Conservation (phyloP, 1,139 yeast species). For the Blastobotrys petasosporus region DNA sequence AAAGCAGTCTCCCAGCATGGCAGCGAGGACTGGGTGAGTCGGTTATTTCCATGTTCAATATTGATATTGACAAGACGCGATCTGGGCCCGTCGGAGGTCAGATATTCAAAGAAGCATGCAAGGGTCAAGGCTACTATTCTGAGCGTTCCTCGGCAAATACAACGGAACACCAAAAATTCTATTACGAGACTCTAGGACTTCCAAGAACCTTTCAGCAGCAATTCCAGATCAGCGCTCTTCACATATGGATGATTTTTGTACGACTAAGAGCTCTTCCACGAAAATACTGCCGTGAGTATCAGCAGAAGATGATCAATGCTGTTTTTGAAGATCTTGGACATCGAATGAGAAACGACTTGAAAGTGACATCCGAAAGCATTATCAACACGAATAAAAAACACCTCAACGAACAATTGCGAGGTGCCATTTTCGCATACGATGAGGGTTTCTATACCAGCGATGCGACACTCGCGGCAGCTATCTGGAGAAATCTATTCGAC, state of each 20-base stretch:
- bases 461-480: constrained; percentile 76
- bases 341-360: constrained; percentile 78
- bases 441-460: constrained; percentile 85
- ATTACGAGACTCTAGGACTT: constrained; percentile 68
- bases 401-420: constrained; percentile 84
- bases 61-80: constrained; percentile 89
- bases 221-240: constrained; percentile 87
- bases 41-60: constrained; percentile 56
- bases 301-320: constrained; percentile 85
- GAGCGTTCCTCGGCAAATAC: background rate
- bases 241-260: constrained; percentile 88
- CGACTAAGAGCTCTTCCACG: constrained; percentile 96
- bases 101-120: constrained; percentile 78
- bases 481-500: constrained; percentile 58
- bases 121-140: constrained; percentile 69
- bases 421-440: constrained; percentile 84
- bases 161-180: constrained; percentile 31
- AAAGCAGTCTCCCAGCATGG: constrained; percentile 55
- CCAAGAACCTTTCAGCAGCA: constrained; percentile 89
- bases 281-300: constrained; percentile 81
- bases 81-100: constrained; percentile 95
- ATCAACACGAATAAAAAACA: constrained; percentile 85
- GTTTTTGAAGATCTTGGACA: constrained; percentile 85
- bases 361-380: constrained; percentile 74
- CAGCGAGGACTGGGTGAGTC: constrained; percentile 68